phyloP scores from a whole-genome alignment of 495 filamentous ascomycete species.

The Barbatosphaeria neglecta region DNA sequence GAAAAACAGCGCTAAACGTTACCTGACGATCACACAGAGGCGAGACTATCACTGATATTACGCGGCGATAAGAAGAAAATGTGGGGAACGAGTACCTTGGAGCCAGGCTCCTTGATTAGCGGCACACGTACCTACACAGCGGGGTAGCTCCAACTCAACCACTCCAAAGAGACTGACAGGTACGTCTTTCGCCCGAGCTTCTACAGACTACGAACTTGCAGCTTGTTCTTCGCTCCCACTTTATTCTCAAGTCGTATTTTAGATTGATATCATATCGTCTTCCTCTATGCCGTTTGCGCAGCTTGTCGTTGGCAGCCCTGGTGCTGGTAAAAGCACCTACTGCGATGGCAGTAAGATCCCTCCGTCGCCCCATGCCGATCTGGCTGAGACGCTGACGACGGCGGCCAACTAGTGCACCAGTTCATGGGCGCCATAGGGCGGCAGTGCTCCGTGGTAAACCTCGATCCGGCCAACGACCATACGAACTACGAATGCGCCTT shows the following conservation, averaged over 20 bases:
- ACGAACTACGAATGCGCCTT: slow-evolving; percentile 72
- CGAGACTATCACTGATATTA: neutral
- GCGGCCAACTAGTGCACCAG: slow-evolving; percentile 59
- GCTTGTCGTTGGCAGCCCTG: slow-evolving; percentile 84
- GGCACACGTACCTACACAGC: neutral
- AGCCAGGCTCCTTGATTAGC: too few species aligned
- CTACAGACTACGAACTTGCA: too few species aligned
- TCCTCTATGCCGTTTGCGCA: slow-evolving; percentile 44
- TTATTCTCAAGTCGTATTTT: too few species aligned
- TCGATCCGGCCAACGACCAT: slow-evolving; percentile 91
- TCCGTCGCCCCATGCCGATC: neutral
- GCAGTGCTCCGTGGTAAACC: slow-evolving; percentile 88
- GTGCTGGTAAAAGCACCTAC: slow-evolving; percentile 92
- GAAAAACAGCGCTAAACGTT: too few species aligned
- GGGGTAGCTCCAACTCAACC: too few species aligned
- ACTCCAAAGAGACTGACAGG: too few species aligned
- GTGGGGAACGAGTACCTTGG: neutral
- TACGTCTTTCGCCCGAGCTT: too few species aligned
- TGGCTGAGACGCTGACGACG: neutral
- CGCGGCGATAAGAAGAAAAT: neutral
- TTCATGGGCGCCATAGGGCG: slow-evolving; percentile 90
- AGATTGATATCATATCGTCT: neutral
- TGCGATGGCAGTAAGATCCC: slow-evolving; percentile 69
- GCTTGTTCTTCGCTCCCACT: too few species aligned
- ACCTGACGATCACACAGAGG: too few species aligned